A percentile compares a stretch with the other conserved stretches of the same genome.
Conservation (phyloP, 1,284 basidiomycete genomes). For the Ustilago nuda region DNA sequence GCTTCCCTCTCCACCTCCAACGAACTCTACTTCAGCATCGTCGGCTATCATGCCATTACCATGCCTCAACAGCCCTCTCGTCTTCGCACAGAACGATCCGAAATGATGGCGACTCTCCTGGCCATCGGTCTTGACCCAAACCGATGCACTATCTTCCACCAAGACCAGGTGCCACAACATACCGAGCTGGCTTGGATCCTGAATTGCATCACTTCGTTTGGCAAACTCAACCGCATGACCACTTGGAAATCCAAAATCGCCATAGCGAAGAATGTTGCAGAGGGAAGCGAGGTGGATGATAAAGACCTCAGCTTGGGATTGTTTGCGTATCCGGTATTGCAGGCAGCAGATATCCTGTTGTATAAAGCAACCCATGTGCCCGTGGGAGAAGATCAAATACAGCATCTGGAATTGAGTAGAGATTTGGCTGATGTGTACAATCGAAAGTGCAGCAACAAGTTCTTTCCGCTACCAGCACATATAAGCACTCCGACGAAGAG, state of each 20-base stretch:
- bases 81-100: constrained; percentile 71
- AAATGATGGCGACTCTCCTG: constrained; percentile 85
- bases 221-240: constrained; percentile 87
- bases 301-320: constrained; percentile 84
- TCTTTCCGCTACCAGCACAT: constrained; percentile 81
- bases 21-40: constrained; percentile 79
- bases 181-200: constrained; percentile 92
- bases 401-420: constrained; percentile 88
- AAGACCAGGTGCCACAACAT: constrained; percentile 88
- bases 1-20: constrained; percentile 73
- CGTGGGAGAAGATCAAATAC: constrained; percentile 93
- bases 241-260: constrained; percentile 93
- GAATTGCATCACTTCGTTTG: constrained; percentile 84
- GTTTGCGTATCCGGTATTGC: constrained; percentile 91
- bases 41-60: constrained; percentile 75
- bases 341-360: constrained; percentile 90
- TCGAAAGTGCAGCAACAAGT: constrained; percentile 71
- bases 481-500: constrained; percentile 79
- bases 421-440: constrained; percentile 89
- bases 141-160: constrained; percentile 83
- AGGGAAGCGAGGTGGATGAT: constrained; percentile 83
- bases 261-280: constrained; percentile 75
- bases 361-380: constrained; percentile 94
- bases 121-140: constrained; percentile 86
- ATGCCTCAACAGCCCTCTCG: constrained; percentile 54